A percentile compares a stretch with the other conserved stretches of the same genome.
phyloP scores from a whole-genome alignment of 148 eudicot species.

The Rhododendron henanense region DNA sequence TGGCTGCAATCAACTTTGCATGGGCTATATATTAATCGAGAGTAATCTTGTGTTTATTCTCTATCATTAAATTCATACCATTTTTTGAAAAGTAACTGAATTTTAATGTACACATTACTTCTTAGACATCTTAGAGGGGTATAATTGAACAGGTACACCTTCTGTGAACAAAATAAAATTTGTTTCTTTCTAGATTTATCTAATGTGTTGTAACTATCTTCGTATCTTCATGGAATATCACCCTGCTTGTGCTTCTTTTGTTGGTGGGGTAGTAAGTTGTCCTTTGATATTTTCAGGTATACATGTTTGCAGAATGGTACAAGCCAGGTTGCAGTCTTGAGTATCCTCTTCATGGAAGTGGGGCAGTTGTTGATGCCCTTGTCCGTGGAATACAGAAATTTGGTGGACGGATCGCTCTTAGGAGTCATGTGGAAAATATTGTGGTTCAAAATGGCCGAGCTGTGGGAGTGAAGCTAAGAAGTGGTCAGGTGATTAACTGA shows the following conservation, averaged over 20 bases:
- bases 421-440: constrained; percentile 77
- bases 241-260: constrained; percentile 1
- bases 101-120: not conserved
- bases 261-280: not conserved
- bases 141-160: not conserved
- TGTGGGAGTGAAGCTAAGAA: constrained; percentile 77
- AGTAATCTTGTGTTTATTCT: not conserved
- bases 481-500: constrained; percentile 72
- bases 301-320: constrained; percentile 99
- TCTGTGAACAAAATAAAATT: not conserved
- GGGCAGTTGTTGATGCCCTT: constrained; percentile 84
- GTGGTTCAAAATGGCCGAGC: constrained; percentile 93
- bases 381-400: constrained; percentile 83
- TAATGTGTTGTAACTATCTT: not conserved
- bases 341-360: constrained; percentile 92
- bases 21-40: not conserved
- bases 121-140: not conserved
- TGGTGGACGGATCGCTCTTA: constrained; percentile 77
- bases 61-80: not conserved
- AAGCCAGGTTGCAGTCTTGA: constrained; percentile 90
- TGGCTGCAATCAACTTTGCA: not conserved
- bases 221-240: not conserved
- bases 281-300: constrained; percentile 47
- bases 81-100: not conserved
- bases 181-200: not conserved